phyloP scores from a whole-genome alignment of 768 basidiomycete species.

The Lenzites betulinus region DNA sequence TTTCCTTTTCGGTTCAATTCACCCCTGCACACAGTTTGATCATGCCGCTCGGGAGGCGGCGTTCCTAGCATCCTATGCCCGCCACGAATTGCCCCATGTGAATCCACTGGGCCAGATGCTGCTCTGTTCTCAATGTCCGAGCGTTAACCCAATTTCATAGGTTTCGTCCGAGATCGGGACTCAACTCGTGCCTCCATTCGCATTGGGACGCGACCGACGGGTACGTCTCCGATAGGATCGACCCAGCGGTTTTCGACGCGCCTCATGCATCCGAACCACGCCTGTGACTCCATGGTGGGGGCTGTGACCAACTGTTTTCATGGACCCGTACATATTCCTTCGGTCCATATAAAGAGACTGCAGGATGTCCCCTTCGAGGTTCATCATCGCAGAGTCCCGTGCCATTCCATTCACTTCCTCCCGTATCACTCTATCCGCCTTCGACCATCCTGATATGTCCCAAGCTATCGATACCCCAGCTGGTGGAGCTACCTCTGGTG shows the following conservation, averaged over 20 bases:
- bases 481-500: background rate
- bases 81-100: conserved; percentile 3
- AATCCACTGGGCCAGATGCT: background rate
- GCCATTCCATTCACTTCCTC: background rate
- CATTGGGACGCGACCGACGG: conserved; percentile 3
- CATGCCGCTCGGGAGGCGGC: conserved; percentile 2
- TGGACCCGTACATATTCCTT: background rate
- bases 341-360: conserved; percentile 7
- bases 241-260: background rate
- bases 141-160: background rate
- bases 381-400: background rate
- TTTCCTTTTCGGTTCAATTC: conserved; percentile 1
- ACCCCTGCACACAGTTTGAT: conserved; percentile 2
- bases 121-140: conserved; percentile 1
- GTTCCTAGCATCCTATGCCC: conserved; percentile 16
- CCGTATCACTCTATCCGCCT: background rate
- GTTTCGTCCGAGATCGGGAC: conserved; percentile 13
- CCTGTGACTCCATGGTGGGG: conserved; percentile 14
- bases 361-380: background rate
- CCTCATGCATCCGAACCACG: conserved; percentile 6
- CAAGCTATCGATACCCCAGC: background rate
- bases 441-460: conserved; percentile 1
- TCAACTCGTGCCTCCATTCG: background rate
- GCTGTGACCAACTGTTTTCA: conserved; percentile 6
- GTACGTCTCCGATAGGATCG: background rate